Base-by-base conservation (phyloP, 441 rosid genomes). In the Daphne laureola region DNA sequence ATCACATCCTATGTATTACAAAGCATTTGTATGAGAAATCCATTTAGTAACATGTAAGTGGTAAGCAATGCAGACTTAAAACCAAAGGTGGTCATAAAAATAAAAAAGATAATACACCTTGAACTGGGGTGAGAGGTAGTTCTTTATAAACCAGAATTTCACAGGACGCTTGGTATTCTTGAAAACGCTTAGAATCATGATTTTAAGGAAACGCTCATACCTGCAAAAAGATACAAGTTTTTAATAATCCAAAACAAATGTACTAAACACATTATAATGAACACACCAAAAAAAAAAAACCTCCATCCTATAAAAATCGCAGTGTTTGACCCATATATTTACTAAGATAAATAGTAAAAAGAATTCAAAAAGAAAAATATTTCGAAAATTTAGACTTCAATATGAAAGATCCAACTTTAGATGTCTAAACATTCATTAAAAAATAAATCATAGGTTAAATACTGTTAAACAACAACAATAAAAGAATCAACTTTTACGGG, bases 61-160 rank as follows among this genome's bases (percentile, higher is more conserved):
- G 45, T 8, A 5, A 43, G 63, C 12, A 44, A 18, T 5, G 18
- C 47, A 54, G 57, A 40, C 17, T 38, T 35, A 52, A 25, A 21
- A 3, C 15, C 21, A 53, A 35, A 14, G 43, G 53, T 18, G 23
- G 5, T 4, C 8, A 31, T 31, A 3, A 31, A 31, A 31, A 31
- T 1, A 8, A 31, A 51, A 51, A 36, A 50, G n/a, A 49, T n/a
- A 26, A 4, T 21, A 25, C 51, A 94, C 99, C 99, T 94, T 90
- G 63, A 94, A 94, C 69, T 82, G 95, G 58, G 99, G 98, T 57
- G 98, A 90, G 55, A 94, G 93, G 71, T 86, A 94, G 72, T 94
- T 94, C 83, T 94, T 94, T 70, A 94, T 94, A 74, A 94, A 94
- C 99, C 99, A 94, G 78, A 94, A 94, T 69, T 94, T 94, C 62